phyloP scores from a whole-genome alignment of 345 rosid genomes.

The Geranium rotundifolium region DNA sequence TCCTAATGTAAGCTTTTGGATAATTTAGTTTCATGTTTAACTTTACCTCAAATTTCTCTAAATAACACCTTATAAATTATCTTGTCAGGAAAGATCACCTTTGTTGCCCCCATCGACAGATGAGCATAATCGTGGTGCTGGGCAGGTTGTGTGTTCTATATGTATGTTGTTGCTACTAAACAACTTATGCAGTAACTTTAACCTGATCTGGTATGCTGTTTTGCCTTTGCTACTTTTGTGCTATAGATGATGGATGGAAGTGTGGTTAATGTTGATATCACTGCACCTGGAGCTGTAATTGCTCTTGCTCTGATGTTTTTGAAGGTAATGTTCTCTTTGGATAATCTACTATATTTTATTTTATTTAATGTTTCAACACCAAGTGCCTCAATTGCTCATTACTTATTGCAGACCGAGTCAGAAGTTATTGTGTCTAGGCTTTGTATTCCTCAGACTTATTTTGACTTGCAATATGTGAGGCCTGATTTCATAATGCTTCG shows the following conservation, averaged over 20 bases:
- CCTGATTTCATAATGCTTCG: conserved; percentile 98
- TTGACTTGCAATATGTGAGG: conserved; percentile 79
- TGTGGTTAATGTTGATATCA: conserved; percentile 72
- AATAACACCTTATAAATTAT: conserved; percentile 1
- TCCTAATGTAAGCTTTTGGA: conserved; percentile 30
- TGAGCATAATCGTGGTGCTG: conserved; percentile 50
- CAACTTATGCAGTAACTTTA: background rate
- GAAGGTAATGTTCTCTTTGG: conserved; percentile 41
- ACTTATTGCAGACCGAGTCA: conserved; percentile 70
- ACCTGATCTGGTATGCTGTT: conserved; percentile 1
- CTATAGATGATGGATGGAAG: conserved; percentile 73
- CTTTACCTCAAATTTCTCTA: background rate
- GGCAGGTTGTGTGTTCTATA: conserved; percentile 48
- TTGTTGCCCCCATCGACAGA: conserved; percentile 37
- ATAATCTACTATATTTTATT: conserved; percentile 2
- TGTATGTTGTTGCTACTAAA: conserved; percentile 4
- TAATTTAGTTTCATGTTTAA: background rate
- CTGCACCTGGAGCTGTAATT: conserved; percentile 92
- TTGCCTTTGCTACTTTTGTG: conserved; percentile 8
- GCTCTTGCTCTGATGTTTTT: conserved; percentile 88
- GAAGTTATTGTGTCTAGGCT: conserved; percentile 63
- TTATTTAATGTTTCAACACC: conserved; percentile 2
- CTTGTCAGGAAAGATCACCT: conserved; percentile 52
- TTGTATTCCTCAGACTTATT: conserved; percentile 71
- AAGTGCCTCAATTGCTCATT: conserved; percentile 9